Percentiles rank a stretch among this genome's conserved stretches.
These are phyloP conservation scores for Aspergillus transmontanensis DNA, from an alignment of 2,329 filamentous ascomycete genomes.

Conservation along the genomic window DNA sequence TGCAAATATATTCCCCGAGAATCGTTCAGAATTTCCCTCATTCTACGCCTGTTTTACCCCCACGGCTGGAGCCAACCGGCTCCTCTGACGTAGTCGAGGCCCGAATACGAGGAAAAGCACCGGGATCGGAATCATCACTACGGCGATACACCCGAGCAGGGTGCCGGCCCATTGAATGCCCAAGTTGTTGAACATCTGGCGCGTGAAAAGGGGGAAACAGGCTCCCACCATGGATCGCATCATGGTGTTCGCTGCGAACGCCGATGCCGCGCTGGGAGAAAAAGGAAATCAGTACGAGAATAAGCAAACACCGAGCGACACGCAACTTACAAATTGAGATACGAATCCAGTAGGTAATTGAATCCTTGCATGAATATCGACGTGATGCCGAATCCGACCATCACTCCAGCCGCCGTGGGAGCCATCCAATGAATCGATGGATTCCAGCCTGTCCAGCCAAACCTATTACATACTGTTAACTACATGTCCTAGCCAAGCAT, in stretches of 20 bases:
- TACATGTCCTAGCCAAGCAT: background rate
- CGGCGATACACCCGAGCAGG: constrained; percentile 22
- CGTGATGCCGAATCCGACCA: constrained; percentile 27
- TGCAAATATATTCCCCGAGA: background rate
- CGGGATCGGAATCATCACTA: constrained; percentile 28
- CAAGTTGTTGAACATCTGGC: constrained; percentile 26
- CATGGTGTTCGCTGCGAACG: constrained; percentile 27
- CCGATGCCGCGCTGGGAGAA: constrained; percentile 20
- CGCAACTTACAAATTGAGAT: constrained; percentile 21
- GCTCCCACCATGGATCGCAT: constrained; percentile 26
- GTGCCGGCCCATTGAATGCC: constrained; percentile 26
- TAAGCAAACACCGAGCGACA: background rate
- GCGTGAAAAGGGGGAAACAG: constrained; percentile 24
- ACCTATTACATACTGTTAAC: constrained; percentile 18
- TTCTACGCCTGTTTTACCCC: constrained; percentile 10
- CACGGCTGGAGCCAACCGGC: constrained; percentile 18
- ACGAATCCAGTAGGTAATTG: constrained; percentile 26
- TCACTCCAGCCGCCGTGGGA: constrained; percentile 22
- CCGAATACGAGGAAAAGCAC: constrained; percentile 22
- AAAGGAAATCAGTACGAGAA: background rate
- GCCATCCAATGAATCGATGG: constrained; percentile 27
- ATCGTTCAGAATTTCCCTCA: background rate
- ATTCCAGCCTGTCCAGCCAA: constrained; percentile 27
- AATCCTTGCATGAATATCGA: constrained; percentile 28
- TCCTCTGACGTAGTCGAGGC: constrained; percentile 17